Base-by-base conservation (phyloP, 768 basidiomycete species). In the Omphalotus guepiniiformis region DNA sequence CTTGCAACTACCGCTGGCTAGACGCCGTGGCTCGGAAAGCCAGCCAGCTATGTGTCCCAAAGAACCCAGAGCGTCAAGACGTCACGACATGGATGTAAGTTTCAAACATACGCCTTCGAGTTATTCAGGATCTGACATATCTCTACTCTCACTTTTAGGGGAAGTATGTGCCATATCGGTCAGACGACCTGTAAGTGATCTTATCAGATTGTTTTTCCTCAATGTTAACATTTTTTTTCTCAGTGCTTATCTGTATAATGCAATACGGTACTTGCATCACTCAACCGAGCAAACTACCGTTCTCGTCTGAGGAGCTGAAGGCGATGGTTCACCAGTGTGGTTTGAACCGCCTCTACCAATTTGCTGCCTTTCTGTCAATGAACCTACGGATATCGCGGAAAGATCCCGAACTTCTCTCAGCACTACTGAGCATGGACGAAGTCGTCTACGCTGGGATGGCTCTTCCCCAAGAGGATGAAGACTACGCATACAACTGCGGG, bases 91-190 rank as follows among this genome's bases (percentile, higher is more conserved):
- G 79, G 78, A 83, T 88, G 86, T 86, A 55, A 67, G 83, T 74
- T 48, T 41, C 51, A n/a, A n/a, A 38, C 42, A 39, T 46, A 52
- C 8, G 47, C 37, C 34, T 35, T 39, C 28, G 34, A 55, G 49
- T 44, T 30, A 44, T 54, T 54, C 46, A 36, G 52, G 57, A 55
- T 60, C 61, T 70, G 58, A 66, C 61, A 68, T 54, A 69, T 58
- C 53, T 49, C 53, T n/a, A n/a, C n/a, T n/a, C n/a, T 56, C 40
- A 51, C 61, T 49, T 55, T 46, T 68, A 88, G 85, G 73, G 86
- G 88, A 48, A 85, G 83, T 70, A 85, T 89, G 84, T 88, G 83
- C 60, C 88, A 88, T 64, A 88, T 88, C 51, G 88, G 66, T 23
- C 85, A 88, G 63, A 79, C 75, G 34, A 86, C 81, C 73, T 82